These are phyloP conservation scores for Monilinia laxa DNA, from an alignment of 2,329 filamentous ascomycete genomes.

Conservation along the genomic window DNA sequence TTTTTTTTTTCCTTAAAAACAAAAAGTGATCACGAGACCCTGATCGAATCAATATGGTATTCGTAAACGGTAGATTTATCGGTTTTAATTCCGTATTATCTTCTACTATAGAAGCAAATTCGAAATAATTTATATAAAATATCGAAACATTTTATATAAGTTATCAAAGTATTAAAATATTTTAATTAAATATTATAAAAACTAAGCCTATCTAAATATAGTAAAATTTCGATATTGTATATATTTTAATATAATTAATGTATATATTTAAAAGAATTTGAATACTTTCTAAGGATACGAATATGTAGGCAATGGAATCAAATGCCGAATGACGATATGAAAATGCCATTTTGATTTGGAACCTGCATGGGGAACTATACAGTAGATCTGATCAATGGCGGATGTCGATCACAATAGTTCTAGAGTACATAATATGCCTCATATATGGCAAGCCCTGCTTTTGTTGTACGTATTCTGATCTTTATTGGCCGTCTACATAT, in stretches of 20 bases:
- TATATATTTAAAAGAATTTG: too few species aligned
- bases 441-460: not conserved
- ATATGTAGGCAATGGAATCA: not conserved
- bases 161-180: too few species aligned
- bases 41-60: not conserved
- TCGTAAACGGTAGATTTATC: not conserved
- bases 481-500: not conserved
- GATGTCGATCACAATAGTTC: not conserved
- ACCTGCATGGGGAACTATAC: not conserved
- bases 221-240: too few species aligned
- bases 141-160: too few species aligned
- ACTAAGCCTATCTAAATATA: too few species aligned
- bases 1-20: not conserved
- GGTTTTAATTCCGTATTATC: not conserved
- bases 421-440: not conserved
- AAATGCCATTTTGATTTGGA: not conserved
- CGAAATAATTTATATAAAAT: too few species aligned
- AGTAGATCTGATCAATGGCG: not conserved
- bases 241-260: too few species aligned
- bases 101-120: too few species aligned
- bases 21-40: slow-evolving; percentile 13
- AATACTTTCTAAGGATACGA: too few species aligned
- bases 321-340: not conserved
- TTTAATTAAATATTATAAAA: too few species aligned
- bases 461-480: not conserved